These are phyloP conservation scores for Hibiscus syriacus DNA, from an alignment of 345 rosid genomes.

Conservation along the genomic window DNA sequence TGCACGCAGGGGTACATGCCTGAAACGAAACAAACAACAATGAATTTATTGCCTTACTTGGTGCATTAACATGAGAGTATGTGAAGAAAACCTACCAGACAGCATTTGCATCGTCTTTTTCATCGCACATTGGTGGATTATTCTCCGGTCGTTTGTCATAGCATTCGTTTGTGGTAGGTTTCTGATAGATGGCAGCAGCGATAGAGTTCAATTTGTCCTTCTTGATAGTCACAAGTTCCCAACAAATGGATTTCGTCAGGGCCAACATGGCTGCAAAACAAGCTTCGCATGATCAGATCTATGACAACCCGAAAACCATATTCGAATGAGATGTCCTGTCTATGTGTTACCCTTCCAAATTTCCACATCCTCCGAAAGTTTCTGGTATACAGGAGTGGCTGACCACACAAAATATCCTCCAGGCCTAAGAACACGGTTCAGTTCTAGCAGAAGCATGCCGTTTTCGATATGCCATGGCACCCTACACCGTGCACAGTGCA, in stretches of 20 bases:
- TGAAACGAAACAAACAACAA: slow-evolving; percentile 19
- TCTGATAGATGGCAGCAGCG: slow-evolving; percentile 74
- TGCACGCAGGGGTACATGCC: slow-evolving; percentile 80
- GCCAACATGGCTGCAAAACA: slow-evolving; percentile 54
- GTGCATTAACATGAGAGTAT: neutral
- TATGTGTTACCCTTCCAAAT: slow-evolving; percentile 68
- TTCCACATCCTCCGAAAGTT: slow-evolving; percentile 53
- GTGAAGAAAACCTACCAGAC: slow-evolving; percentile 47
- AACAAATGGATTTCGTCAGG: slow-evolving; percentile 67
- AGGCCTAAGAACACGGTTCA: slow-evolving; percentile 76
- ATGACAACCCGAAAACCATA: slow-evolving; percentile 11
- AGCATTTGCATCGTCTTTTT: slow-evolving; percentile 75
- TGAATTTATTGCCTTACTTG: neutral
- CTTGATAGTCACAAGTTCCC: slow-evolving; percentile 83
- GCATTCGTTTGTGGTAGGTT: slow-evolving; percentile 70
- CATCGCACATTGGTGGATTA: slow-evolving; percentile 66
- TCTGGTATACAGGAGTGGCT: slow-evolving; percentile 91
- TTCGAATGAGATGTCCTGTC: neutral
- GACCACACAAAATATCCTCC: slow-evolving; percentile 97
- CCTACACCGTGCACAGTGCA: slow-evolving; percentile 93
- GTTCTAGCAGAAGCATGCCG: slow-evolving; percentile 72
- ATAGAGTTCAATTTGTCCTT: slow-evolving; percentile 63
- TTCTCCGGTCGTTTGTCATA: slow-evolving; percentile 58
- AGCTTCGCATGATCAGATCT: slow-evolving; percentile 28
- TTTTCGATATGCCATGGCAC: slow-evolving; percentile 88